Evolutionary conservation across 345 rosid genomes (phyloP).

Genomic region (Erucastrum elatum): DNA sequence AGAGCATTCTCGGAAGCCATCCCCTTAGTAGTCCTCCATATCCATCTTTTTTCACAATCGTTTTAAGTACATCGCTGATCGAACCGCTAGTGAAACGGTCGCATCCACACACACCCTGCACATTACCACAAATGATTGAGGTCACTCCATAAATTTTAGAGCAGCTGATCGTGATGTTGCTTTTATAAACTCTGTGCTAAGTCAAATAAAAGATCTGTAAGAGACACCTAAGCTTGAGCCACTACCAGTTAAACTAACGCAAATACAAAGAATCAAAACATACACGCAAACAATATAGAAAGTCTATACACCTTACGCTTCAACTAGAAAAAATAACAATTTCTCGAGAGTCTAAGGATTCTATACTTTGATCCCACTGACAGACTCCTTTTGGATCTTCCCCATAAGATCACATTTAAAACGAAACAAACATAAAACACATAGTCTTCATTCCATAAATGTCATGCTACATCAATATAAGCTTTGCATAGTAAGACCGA

Average conservation of each 20-base stretch:
- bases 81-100: conserved; percentile 73
- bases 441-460: not conserved
- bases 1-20: conserved; percentile 69
- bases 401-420: not conserved
- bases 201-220: not conserved
- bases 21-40: conserved; percentile 65
- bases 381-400: conserved; percentile 4
- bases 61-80: conserved; percentile 49
- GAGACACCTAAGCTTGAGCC: not conserved
- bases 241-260: not conserved
- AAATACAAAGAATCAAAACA: not conserved
- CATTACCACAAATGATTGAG: conserved; percentile 13
- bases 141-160: not conserved
- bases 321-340: not conserved
- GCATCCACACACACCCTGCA: conserved; percentile 97
- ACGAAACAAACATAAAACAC: not conserved
- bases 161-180: not conserved
- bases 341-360: not conserved
- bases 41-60: conserved; percentile 55
- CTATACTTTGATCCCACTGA: not conserved
- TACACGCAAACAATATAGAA: not conserved
- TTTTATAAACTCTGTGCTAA: not conserved
- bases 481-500: not conserved
- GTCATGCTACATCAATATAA: not conserved
- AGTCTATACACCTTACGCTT: not conserved